Base-by-base conservation (phyloP, 768 basidiomycete genomes). In the Podaxis mareebaensis region DNA sequence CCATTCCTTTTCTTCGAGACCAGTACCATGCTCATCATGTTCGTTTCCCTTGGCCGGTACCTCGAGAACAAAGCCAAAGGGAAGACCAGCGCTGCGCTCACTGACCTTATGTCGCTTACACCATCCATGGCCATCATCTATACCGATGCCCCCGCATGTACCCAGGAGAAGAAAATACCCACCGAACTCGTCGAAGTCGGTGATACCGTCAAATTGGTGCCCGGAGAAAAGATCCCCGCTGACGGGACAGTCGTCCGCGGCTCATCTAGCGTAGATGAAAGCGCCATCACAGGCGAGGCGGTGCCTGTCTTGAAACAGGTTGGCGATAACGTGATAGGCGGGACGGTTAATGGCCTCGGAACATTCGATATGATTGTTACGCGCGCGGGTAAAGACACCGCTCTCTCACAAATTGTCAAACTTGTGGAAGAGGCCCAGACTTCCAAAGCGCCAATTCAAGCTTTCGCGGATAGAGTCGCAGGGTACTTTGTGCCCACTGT, bases 351-450 rank as follows among this genome's bases (percentile, higher is more conserved):
- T 69, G 94, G 95, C 3, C 81, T 96, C 8, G 97, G 97, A n/a
- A 94, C 95, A 1, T 93, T 99, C 74, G 94, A 99, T 73, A 95
- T 99, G 90, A 76, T 89, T 36, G 95, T 99, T 69, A 95, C 92
- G 1, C 91, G 95, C 12, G 95, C 97, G 3, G 97, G 97, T 42
- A 92, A 94, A 70, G 95, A 99, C 72, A 98, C 97, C 0, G 95
- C 97, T 0, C 83, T 99, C 10, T 86, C 95, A 3, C 97, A 99
- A 77, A 98, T 99, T 66, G 96, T 99, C 64, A 88, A 88, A 68
- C 88, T 99, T 59, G 97, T 99, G 66, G 96, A 99, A 72, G 95
- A 99, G 46, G 97, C 97, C 1, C 97, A 99, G 76, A 99, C 96
- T 3, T 92, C 90, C 63, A 99, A 99, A 74, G 96, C 97, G 2